Base-by-base conservation (phyloP, 306 rosid genomes). In the Albizia julibrissin region DNA sequence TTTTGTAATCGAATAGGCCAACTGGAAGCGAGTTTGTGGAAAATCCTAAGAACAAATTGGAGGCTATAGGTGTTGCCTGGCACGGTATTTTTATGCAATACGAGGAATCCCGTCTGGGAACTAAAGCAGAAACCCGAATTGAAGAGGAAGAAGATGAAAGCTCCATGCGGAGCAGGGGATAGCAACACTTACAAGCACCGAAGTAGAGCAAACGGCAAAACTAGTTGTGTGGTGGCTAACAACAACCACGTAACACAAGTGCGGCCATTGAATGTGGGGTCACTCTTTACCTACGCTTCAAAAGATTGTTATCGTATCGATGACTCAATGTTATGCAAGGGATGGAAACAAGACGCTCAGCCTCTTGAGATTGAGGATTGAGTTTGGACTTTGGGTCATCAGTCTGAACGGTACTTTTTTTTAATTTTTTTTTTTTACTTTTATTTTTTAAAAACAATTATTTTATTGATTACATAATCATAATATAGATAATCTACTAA, bases 161-260 rank as follows among this genome's bases (percentile, higher is more conserved):
- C 89, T 90, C 97, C 97, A 92, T 91, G 22, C 40, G 81, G 70
- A 78, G 84, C 86, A 18, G 79, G 79, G 74, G 18, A 66, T 49
- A 78, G 34, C 65, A 56, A 56, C 22, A 37, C 39, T 37, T 58
- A 19, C 66, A 74, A 62, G 78, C 68, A 81, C 76, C 42, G 31
- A 79, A 40, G 44, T 70, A 70, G 69, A 34, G 5, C 37, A 26
- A 76, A 39, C 14, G 12, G 64, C 24, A 52, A 31, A 40, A 40
- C 15, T 3, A 31, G 71, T 22, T 31, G 68, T 18, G 34, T 12
- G 77, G 27, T 39, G 44, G 54, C 42, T 15, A 42, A 26, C 59
- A 40, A 75, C 46, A 10, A 56, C 56, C 75, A 15, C 66, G 7
- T 15, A 8, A 56, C 15, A 22, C 14, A 10, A 40, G 3, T 6